Evolutionary conservation across 1,284 basidiomycete species (phyloP).

Genomic region (Naganishia liquefaciens): DNA sequence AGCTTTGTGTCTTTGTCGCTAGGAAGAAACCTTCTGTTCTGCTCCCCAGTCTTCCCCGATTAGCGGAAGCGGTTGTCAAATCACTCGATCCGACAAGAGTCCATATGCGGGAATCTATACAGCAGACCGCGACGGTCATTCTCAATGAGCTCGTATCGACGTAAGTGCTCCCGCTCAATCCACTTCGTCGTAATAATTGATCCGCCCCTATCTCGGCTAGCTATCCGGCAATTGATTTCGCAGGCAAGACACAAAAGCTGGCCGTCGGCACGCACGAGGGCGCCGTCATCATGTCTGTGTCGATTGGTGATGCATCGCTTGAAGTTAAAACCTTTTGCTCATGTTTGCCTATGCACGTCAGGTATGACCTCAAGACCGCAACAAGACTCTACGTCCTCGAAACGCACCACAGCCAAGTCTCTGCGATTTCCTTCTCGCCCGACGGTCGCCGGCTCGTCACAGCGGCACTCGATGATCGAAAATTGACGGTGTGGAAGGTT

Average conservation of each 20-base stretch:
- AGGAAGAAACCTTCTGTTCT: slow-evolving; percentile 87
- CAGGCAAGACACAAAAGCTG: slow-evolving; percentile 78
- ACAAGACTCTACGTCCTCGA: slow-evolving; percentile 93
- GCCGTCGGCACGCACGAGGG: slow-evolving; percentile 94
- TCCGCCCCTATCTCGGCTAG: slow-evolving; percentile 54
- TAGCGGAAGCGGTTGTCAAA: slow-evolving; percentile 95
- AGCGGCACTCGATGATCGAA: slow-evolving; percentile 77
- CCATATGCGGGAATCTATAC: slow-evolving; percentile 77
- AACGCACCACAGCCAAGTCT: slow-evolving; percentile 75
- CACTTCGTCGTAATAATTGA: background rate
- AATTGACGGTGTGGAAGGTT: slow-evolving; percentile 85
- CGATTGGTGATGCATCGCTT: no score
- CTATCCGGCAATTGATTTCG: slow-evolving; percentile 90
- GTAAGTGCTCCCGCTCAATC: slow-evolving; percentile 56
- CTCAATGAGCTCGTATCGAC: slow-evolving; percentile 84
- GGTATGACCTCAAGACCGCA: slow-evolving; percentile 93
- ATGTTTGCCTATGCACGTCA: slow-evolving; percentile 10
- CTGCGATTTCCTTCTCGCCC: slow-evolving; percentile 83
- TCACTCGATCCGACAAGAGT: slow-evolving; percentile 89
- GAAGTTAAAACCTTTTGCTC: background rate
- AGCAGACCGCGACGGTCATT: slow-evolving; percentile 90
- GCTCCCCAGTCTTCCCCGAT: slow-evolving; percentile 77
- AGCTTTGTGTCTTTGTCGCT: slow-evolving; percentile 89
- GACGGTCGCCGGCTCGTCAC: slow-evolving; percentile 90
- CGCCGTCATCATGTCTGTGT: slow-evolving; percentile 70